A percentile compares a stretch with the other conserved stretches of the same genome.
Evolutionary conservation across 495 filamentous ascomycete genomes (phyloP).

Genomic region (Evansstolkia leycettana): DNA sequence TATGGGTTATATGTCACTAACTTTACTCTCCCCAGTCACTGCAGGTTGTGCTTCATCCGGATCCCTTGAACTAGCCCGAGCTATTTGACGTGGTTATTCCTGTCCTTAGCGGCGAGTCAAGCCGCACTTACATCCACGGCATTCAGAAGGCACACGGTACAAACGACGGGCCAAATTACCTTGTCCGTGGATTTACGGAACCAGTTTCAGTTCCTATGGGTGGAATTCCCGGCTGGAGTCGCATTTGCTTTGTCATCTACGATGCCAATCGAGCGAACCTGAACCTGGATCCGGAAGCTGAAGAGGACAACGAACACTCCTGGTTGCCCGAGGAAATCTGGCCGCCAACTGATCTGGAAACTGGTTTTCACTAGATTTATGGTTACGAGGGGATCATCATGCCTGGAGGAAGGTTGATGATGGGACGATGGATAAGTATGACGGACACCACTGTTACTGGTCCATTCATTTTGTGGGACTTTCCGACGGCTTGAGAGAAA

Average conservation of each 20-base stretch:
- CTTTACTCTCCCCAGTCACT: conserved; percentile 8
- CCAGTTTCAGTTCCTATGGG: conserved; percentile 12
- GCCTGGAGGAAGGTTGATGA: conserved; percentile 33
- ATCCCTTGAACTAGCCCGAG: conserved; percentile 15
- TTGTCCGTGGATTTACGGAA: conserved; percentile 21
- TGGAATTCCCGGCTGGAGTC: conserved; percentile 25
- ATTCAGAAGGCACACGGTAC: conserved; percentile 7
- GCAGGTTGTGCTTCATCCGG: conserved; percentile 5
- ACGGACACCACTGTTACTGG: conserved; percentile 18
- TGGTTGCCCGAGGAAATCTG: conserved; percentile 7
- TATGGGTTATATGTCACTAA: not conserved
- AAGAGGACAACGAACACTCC: conserved; percentile 2
- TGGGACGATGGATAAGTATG: conserved; percentile 36
- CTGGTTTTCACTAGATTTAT: conserved; percentile 14
- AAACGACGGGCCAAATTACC: conserved; percentile 2
- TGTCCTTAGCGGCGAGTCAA: not conserved
- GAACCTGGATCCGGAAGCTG: conserved; percentile 1
- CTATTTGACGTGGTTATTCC: conserved; percentile 14
- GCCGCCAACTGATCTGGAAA: conserved; percentile 5
- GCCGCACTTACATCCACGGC: conserved; percentile 15
- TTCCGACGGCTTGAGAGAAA: no score
- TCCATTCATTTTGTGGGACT: conserved; percentile 45
- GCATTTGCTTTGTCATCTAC: conserved; percentile 30
- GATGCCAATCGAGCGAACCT: conserved; percentile 1
- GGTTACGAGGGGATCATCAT: conserved; percentile 38